Base-by-base conservation (phyloP, 768 basidiomycete species). In the Pleurotus pulmonarius region DNA sequence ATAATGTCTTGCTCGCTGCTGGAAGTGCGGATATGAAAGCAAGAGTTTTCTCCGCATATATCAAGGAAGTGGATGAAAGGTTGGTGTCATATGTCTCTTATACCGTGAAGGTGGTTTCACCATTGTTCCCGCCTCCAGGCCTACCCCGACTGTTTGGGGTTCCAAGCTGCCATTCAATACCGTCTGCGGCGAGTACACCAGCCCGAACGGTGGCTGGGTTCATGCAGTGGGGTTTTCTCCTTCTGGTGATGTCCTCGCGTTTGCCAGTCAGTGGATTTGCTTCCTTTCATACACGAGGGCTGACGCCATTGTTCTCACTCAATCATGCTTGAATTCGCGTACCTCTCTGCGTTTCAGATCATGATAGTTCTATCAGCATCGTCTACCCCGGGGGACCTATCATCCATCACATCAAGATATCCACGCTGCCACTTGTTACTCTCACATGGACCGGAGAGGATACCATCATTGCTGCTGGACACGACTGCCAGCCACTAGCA, bases 11-110 rank as follows among this genome's bases (percentile, higher is more conserved):
- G 5, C 85, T 99, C 24, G 97, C 96, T 3, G 90, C 96, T 37
- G 97, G 97, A n/a, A 88, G 92, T 57, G 94, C 96, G 0, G 97
- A 99, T 67, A 93, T 93, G 85, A 96, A 96, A 72, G 97, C 97
- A 9, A 83, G 95, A 16, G 97, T 99, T 6, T 92, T 98, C 71
- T 98, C 95, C 1, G 97, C 94, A 3, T 98, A 93, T 71, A 95
- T 98, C 76, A 99, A 99, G 77, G 97, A 97, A 63, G 87, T 98
- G 18, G 97, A 99, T 67, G 85, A 91, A 65, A 90, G 87, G 96
- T 90, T 61, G 60, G 78, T 66, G 22, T 5, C 20, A 49, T n/a
- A 49, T n/a, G 34, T 56, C 53, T 49, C 11, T 25, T 24, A 26
- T 12, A 47, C 53, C 11, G 11, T 34, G 29, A 34, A 34, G 9